These are phyloP conservation scores for Diaporthe destruens DNA, from an alignment of 2,329 filamentous ascomycete genomes.

Conservation along the genomic window DNA sequence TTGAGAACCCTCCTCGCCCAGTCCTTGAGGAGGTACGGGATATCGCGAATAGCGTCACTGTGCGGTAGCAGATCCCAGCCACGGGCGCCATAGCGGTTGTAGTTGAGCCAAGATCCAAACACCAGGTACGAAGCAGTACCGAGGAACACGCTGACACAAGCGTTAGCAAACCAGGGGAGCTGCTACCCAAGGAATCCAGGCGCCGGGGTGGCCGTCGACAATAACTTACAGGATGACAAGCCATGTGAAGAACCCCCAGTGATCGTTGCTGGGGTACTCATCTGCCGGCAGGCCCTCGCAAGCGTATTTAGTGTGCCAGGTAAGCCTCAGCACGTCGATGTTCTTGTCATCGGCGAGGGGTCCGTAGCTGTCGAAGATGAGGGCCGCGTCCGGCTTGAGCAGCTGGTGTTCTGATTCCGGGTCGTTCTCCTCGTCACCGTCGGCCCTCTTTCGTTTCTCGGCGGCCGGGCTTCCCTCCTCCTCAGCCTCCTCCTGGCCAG, in stretches of 20 bases:
- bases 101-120: conserved; percentile 98
- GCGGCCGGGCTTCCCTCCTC: conserved; percentile 41
- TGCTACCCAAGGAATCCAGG: background rate
- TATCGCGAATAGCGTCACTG: conserved; percentile 89
- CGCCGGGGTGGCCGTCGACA: background rate
- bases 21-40: conserved; percentile 93
- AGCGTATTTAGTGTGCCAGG: conserved; percentile 90
- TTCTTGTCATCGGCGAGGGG: conserved; percentile 66
- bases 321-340: conserved; percentile 76
- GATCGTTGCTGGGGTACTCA: conserved; percentile 56
- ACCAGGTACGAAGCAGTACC: conserved; percentile 90
- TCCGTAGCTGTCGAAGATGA: conserved; percentile 83
- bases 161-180: conserved; percentile 41
- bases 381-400: conserved; percentile 68
- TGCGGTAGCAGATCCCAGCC: conserved; percentile 97
- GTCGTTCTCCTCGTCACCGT: conserved; percentile 49
- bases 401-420: conserved; percentile 64
- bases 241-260: conserved; percentile 99
- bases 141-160: conserved; percentile 79
- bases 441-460: conserved; percentile 38
- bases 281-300: conserved; percentile 70
- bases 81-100: conserved; percentile 93
- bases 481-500: conserved; percentile 27
- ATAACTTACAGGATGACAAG: conserved; percentile 85
- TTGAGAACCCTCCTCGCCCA: conserved; percentile 84